Evolutionary conservation across 2,329 filamentous ascomycete species (phyloP).

Genomic region (Dissoconium aciculare): DNA sequence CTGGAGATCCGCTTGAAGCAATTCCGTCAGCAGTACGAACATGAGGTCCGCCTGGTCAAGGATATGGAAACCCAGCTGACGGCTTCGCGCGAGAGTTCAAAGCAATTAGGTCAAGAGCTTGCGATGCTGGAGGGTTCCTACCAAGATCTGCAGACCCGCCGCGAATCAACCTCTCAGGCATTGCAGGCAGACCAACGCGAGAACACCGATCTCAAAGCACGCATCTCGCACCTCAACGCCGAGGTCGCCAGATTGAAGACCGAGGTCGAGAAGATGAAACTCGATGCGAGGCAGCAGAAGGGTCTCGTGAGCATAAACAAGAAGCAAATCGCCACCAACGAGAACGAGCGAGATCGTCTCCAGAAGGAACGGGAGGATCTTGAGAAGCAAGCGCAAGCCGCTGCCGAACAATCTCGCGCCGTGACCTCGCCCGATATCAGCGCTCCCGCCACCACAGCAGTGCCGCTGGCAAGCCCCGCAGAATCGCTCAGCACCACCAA

Average conservation of each 20-base stretch:
- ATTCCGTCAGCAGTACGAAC: conserved; percentile 76
- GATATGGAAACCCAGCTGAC: conserved; percentile 70
- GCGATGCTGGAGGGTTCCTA: conserved; percentile 67
- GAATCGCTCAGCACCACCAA: conserved; percentile 50
- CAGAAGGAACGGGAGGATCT: conserved; percentile 62
- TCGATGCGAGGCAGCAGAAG: conserved; percentile 86
- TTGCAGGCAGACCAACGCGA: conserved; percentile 81
- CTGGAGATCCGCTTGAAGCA: conserved; percentile 81
- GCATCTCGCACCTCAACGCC: conserved; percentile 66
- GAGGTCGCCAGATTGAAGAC: conserved; percentile 76
- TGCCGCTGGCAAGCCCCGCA: conserved; percentile 14
- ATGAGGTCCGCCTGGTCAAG: conserved; percentile 77
- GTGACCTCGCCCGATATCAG: conserved; percentile 8
- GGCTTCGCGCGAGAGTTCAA: conserved; percentile 61
- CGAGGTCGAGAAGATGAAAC: conserved; percentile 82
- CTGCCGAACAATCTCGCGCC: conserved; percentile 8
- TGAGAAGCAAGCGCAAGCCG: conserved; percentile 36
- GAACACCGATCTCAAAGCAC: conserved; percentile 71
- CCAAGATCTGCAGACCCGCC: conserved; percentile 68
- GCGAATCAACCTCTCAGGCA: conserved; percentile 57
- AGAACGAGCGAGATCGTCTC: conserved; percentile 76
- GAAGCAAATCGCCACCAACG: conserved; percentile 84
- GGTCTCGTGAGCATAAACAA: conserved; percentile 95
- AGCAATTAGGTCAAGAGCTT: conserved; percentile 70
- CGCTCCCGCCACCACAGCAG: conserved; percentile 8